Percentiles rank a stretch among this genome's conserved stretches.
Evolutionary conservation across 208 protist species (phyloP).

Genomic region (Blechomonas ayalai): DNA sequence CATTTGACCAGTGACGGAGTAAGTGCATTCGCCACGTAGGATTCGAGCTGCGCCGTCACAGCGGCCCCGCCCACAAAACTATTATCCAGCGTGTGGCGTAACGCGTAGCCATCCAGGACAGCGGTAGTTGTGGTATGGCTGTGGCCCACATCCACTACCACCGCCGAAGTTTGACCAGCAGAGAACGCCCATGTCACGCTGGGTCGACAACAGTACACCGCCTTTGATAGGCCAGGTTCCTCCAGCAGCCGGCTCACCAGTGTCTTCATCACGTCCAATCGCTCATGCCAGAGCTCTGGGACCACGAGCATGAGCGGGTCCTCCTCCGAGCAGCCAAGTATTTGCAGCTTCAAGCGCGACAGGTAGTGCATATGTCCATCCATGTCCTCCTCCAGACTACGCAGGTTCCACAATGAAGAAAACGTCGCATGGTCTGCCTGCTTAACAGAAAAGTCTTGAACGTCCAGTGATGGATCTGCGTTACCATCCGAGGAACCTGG

Average conservation of each 20-base stretch:
- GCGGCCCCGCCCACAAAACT: slow-evolving; percentile 37
- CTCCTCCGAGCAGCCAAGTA: slow-evolving; percentile 31
- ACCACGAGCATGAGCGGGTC: slow-evolving; percentile 73
- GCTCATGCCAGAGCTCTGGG: slow-evolving; percentile 72
- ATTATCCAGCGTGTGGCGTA: slow-evolving; percentile 49
- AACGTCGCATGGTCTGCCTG: no score
- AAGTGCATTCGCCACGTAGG: neutral
- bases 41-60: slow-evolving; percentile 40
- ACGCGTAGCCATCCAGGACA: slow-evolving; percentile 74
- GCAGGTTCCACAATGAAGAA: slow-evolving; percentile 63
- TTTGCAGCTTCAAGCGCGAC: slow-evolving; percentile 25
- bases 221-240: slow-evolving; percentile 23
- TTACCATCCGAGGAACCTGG: no score
- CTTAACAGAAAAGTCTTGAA: neutral
- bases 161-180: slow-evolving; percentile 45
- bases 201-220: slow-evolving; percentile 69
- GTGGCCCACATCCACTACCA: slow-evolving; percentile 78
- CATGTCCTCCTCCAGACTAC: slow-evolving; percentile 22
- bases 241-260: slow-evolving; percentile 59
- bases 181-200: slow-evolving; percentile 68
- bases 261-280: slow-evolving; percentile 38
- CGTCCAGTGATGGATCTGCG: neutral
- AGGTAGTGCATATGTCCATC: slow-evolving; percentile 44
- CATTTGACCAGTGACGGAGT: slow-evolving; percentile 9
- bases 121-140: slow-evolving; percentile 60